Conservation (phyloP, 371 early-diverging fungal genomes). For the Vairimorpha apis region DNA sequence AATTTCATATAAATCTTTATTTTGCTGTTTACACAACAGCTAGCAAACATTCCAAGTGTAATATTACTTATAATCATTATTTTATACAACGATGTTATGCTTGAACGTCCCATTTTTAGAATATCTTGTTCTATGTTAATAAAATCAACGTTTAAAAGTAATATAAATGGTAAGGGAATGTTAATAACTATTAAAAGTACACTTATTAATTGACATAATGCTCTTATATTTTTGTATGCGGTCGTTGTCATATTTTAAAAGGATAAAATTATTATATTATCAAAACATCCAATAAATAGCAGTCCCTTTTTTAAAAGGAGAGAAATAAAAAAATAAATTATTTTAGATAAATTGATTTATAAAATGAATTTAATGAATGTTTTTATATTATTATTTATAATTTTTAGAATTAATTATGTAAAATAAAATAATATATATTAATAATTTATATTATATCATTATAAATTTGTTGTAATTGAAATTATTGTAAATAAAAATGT, state of each 20-base stretch:
- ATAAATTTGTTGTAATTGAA: too few species aligned
- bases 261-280: neutral
- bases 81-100: conserved; percentile 20
- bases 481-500: too few species aligned
- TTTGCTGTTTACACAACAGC: conserved; percentile 35
- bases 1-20: conserved; percentile 35
- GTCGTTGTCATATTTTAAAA: conserved; percentile 22
- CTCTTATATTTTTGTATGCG: conserved; percentile 34
- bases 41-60: conserved; percentile 43
- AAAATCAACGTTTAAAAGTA: conserved; percentile 8
- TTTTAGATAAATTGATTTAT: too few species aligned
- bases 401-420: too few species aligned
- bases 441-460: too few species aligned
- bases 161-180: conserved; percentile 20
- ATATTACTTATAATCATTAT: conserved; percentile 21
- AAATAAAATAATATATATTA: too few species aligned
- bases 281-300: neutral
- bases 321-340: too few species aligned
- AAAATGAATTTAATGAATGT: too few species aligned
- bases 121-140: conserved; percentile 14
- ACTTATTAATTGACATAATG: conserved; percentile 15
- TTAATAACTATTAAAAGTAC: conserved; percentile 31
- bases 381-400: too few species aligned
- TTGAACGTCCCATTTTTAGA: conserved; percentile 9
- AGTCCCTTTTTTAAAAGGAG: too few species aligned